These are phyloP conservation scores for Omphalotus guepiniiformis DNA, from an alignment of 768 basidiomycete species.

Conservation along the genomic window DNA sequence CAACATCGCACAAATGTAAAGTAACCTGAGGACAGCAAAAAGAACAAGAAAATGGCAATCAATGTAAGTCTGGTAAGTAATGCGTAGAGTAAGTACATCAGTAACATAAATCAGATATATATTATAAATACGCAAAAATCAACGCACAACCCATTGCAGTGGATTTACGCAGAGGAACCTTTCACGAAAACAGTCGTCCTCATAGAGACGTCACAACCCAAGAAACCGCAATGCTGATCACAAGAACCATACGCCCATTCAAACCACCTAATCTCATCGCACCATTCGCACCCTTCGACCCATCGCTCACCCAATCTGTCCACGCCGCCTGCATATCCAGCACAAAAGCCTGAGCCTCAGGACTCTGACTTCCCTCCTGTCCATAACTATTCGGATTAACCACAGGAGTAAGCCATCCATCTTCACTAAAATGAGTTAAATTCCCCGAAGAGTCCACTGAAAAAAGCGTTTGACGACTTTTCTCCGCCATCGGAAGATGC, in stretches of 20 bases:
- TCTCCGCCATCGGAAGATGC: slow-evolving; percentile 55
- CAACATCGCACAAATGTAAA: no score
- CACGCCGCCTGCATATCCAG: slow-evolving; percentile 72
- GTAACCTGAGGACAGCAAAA: no score
- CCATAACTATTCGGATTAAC: slow-evolving; percentile 63
- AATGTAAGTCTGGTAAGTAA: no score
- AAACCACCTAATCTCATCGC: slow-evolving; percentile 14
- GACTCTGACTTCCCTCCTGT: slow-evolving; percentile 45
- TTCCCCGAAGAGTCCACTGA: slow-evolving; percentile 16
- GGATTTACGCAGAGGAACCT: no score
- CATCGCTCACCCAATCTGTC: slow-evolving; percentile 64
- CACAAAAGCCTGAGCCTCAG: slow-evolving; percentile 80
- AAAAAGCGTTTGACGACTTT: slow-evolving; percentile 39
- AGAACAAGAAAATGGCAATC: no score
- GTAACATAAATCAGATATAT: no score
- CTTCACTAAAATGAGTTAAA: slow-evolving; percentile 44
- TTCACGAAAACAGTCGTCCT: no score
- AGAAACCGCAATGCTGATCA: neutral
- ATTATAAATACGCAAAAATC: no score
- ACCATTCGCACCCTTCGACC: slow-evolving; percentile 47
- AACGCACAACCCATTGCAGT: no score
- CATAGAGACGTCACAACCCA: no score
- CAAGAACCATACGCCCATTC: neutral
- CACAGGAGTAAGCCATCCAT: slow-evolving; percentile 71
- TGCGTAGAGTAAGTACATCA: no score